Base-by-base conservation (phyloP, 1,284 basidiomycete species). In the Tilletia walkeri region DNA sequence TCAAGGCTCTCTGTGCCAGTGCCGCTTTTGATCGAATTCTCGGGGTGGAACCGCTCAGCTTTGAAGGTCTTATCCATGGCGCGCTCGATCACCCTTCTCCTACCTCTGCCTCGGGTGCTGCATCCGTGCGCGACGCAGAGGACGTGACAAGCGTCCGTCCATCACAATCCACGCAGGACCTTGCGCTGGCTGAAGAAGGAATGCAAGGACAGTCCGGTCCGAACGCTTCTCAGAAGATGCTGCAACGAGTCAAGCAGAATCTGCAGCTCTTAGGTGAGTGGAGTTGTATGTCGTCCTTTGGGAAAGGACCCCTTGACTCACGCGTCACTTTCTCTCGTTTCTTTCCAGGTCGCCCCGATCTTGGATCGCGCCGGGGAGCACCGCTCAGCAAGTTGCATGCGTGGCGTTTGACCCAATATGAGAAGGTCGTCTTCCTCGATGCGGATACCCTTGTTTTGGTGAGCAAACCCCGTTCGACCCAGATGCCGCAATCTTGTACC, bases 341-440 rank as follows among this genome's bases (percentile, higher is more conserved):
- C 36, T 49, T 65, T 9, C 12, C 49, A 61, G 73, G 72, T 18
- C 93, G 95, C 70, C 92, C 90, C 34, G 95, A 99, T 86, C 89
- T 99, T 70, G 89, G 90, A 81, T 89, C 91, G 73, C 71, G 69
- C 16, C 24, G 48, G 6, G 72, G 73, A 0, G 65, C 67, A 5
- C 93, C 94, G 78, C 89, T 98, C 84, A 97, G 95, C 70, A 99
- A 99, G 85, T 86, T 98, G 68, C 95, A 99, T 84, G 88, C 92
- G 75, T 97, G 97, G 84, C 92, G 95, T 71, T 89, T 98, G 75
- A 89, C 88, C 24, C 90, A 92, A 78, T 98, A 91, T 85, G 86
- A 89, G 73, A 95, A 94, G 84, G 86, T 98, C 77, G 89, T 98
- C 80, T 98, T 95, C 85, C 89, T 99, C 71, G 95, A 99, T 85